phyloP scores from a whole-genome alignment of 257 asterid species.

The Rubia yunnanensis region DNA sequence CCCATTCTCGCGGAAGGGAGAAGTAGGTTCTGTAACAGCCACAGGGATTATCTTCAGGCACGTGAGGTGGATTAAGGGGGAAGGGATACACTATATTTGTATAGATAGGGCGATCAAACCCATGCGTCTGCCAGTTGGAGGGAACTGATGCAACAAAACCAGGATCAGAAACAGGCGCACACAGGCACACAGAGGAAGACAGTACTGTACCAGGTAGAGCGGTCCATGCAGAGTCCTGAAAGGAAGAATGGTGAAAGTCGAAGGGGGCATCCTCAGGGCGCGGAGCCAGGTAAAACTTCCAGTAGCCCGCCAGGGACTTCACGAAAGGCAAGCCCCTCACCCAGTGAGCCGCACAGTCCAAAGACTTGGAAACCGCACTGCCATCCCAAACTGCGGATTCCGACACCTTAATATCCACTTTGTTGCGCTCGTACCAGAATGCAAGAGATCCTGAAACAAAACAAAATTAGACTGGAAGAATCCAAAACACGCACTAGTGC shows the following conservation, averaged over 20 bases:
- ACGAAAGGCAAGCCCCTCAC: conserved; percentile 78
- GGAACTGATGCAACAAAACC: conserved; percentile 61
- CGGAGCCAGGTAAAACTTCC: conserved; percentile 71
- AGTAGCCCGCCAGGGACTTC: conserved; percentile 72
- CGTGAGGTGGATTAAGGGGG: conserved; percentile 83
- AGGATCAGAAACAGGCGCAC: background rate
- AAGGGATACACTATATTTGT: conserved; percentile 77
- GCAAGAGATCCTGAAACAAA: conserved; percentile 57
- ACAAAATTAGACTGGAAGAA: background rate
- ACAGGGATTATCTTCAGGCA: conserved; percentile 92
- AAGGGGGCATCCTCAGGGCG: conserved; percentile 46
- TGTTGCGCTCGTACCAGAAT: conserved; percentile 88
- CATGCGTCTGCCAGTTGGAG: conserved; percentile 99
- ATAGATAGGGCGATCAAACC: conserved; percentile 84
- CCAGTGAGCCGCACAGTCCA: conserved; percentile 84
- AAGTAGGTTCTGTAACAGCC: conserved; percentile 92
- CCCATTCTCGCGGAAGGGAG: conserved; percentile 86
- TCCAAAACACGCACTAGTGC: background rate
- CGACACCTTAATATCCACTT: conserved; percentile 48
- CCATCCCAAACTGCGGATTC: conserved; percentile 88
- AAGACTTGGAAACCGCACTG: conserved; percentile 59
- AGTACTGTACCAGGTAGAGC: conserved; percentile 90
- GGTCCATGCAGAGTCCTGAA: conserved; percentile 77
- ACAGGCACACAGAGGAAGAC: background rate
- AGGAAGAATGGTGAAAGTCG: conserved; percentile 48